These are phyloP conservation scores for Tremellales sp. DNA, from an alignment of 1,284 basidiomycete species.

Conservation along the genomic window DNA sequence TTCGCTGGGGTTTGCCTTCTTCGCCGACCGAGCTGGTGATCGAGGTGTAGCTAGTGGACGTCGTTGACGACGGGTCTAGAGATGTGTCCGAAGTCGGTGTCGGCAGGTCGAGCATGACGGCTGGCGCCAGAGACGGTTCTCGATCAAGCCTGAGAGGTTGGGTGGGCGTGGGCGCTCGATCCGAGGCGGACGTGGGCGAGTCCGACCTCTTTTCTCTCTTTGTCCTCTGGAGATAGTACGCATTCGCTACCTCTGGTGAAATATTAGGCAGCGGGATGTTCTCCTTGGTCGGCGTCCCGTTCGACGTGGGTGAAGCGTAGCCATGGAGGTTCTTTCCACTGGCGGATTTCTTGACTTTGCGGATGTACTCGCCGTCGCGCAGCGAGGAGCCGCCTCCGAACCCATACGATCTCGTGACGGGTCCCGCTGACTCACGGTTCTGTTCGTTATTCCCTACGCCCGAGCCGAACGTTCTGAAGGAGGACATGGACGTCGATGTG, in stretches of 20 bases:
- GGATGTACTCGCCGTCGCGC: slow-evolving; percentile 38
- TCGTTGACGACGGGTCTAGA: not conserved
- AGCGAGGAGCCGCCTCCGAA: slow-evolving; percentile 35
- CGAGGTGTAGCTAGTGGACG: not conserved
- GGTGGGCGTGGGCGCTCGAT: slow-evolving; percentile 18
- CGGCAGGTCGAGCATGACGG: slow-evolving; percentile 1
- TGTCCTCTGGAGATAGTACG: slow-evolving; percentile 4
- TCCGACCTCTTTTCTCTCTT: slow-evolving; percentile 1
- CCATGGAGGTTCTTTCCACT: slow-evolving; percentile 19
- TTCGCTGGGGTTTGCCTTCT: slow-evolving; percentile 3
- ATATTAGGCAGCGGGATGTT: slow-evolving; percentile 10
- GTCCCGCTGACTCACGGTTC: slow-evolving; percentile 1
- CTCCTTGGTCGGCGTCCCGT: slow-evolving; percentile 7
- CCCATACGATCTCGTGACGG: slow-evolving; percentile 34
- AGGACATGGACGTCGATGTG: slow-evolving; percentile 29
- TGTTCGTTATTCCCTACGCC: slow-evolving; percentile 5
- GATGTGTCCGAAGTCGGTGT: not conserved
- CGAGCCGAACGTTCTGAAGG: slow-evolving; percentile 28
- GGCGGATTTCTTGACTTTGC: slow-evolving; percentile 28
- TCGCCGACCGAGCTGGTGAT: not conserved
- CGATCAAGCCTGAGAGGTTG: slow-evolving; percentile 3
- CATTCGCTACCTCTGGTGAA: slow-evolving; percentile 15
- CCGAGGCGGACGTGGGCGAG: slow-evolving; percentile 16
- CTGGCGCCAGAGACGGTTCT: slow-evolving; percentile 1
- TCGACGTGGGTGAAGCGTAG: not conserved